Evolutionary conservation across 306 rosid genomes (phyloP), one percentile per base, ranked within the genome.

Genomic region (Cotoneaster glaucophyllus): DNA sequence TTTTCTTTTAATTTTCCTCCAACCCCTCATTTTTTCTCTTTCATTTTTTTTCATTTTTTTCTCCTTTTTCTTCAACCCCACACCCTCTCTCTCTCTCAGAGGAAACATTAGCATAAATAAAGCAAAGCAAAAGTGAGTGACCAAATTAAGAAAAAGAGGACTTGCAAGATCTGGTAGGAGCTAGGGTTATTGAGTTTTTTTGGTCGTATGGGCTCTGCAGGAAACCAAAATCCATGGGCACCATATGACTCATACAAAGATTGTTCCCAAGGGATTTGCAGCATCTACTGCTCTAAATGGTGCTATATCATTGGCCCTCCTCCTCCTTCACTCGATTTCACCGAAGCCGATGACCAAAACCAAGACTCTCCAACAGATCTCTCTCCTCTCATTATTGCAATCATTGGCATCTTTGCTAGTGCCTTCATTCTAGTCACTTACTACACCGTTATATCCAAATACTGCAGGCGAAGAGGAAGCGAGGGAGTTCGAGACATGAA

Each of bases 241-340:
- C 85, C 88, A 43, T 83, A 80, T 48, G 70, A 80, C 6, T 24
- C 79, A 5, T 82, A 79, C 75, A 84, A 53, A 34, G 96, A 89
- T 31, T 93, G 98, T 44, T 87, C 96, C 21, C 82, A 75, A 69
- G 91, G 85, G 29, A 57, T 90, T 52, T 93, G 98, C 86, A 90
- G 93, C 86, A 32, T 89, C 61, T 93, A 86, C 59, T 90, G 98
- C 71, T 96, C 95, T 2, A 90, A 93, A 11, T 90, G 95, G 95
- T 93, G 98, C 59, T 87, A 84, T 81, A 81, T 85, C 67, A 25
- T 90, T 32, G 81, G 83, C 78, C 82, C 94, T 39, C 98, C 98
- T 32, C 98, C 98, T 0, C 91, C 93, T n/a, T 89, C 90, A 62
- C 43, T 77, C 32, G 56, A 70, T 31, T 63, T 77, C 2, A 75